phyloP scores from a whole-genome alignment of 306 rosid genomes.

The Senna tora region DNA sequence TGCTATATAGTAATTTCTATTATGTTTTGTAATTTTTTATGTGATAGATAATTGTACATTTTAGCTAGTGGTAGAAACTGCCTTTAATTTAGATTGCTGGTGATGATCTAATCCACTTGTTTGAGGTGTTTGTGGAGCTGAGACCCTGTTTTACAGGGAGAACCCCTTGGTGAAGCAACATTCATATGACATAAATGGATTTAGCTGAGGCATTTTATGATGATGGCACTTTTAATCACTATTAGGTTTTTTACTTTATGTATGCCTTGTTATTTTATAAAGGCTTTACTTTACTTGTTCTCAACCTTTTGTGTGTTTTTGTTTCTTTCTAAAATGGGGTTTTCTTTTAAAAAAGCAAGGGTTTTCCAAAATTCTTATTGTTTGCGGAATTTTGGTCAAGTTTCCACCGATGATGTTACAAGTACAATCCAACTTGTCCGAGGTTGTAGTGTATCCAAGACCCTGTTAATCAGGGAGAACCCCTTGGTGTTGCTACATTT shows the following conservation, averaged over 20 bases:
- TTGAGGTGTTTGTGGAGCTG: slow-evolving; percentile 64
- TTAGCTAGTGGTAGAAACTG: too few relatives aligned
- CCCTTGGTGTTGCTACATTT: slow-evolving; percentile 51
- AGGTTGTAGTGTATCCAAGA: slow-evolving; percentile 44
- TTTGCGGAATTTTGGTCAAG: too few relatives aligned
- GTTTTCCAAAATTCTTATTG: neutral
- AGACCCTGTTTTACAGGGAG: slow-evolving; percentile 66
- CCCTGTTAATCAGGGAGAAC: slow-evolving; percentile 53
- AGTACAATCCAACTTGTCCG: slow-evolving; percentile 61
- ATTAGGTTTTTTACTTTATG: neutral
- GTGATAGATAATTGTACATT: too few relatives aligned
- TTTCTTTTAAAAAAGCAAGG: too few relatives aligned
- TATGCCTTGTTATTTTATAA: too few relatives aligned
- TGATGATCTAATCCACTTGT: slow-evolving; percentile 56
- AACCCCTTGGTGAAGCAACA: slow-evolving; percentile 78
- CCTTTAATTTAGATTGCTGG: neutral
- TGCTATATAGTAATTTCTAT: neutral
- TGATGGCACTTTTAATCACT: too few relatives aligned
- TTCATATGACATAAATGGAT: slow-evolving; percentile 56
- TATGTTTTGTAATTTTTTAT: too few relatives aligned
- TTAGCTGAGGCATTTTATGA: neutral
- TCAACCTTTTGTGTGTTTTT: too few relatives aligned
- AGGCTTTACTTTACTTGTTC: too few relatives aligned
- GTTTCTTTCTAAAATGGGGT: too few relatives aligned
- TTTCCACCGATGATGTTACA: slow-evolving; percentile 41